Evolutionary conservation across 805 yeast genomes (phyloP), one percentile per base, ranked within the genome.

Genomic region (Candida pini): DNA sequence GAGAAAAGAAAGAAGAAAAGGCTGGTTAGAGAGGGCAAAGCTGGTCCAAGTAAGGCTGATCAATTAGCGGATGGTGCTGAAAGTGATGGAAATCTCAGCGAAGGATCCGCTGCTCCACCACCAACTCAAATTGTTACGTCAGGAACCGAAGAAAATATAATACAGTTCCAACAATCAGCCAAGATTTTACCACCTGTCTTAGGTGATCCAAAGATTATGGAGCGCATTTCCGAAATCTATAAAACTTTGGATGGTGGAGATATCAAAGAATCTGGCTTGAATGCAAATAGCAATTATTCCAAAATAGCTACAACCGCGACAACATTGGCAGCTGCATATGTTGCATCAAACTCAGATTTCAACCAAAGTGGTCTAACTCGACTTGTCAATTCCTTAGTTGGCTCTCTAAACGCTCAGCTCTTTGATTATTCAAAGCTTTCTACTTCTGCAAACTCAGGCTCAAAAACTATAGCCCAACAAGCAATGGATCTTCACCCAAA

Each of bases 1-100:
- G 72, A 67, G 31, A 72, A 68, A 42, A 67, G 95, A 18, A 75
- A 76, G 45, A 71, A 70, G 37, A 77, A 75, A 49, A 62, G 95
- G 35, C 26, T 63, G 67, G 33, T 69, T 73, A 50, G 68, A 62
- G 38, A 39, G 38, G 41, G 36, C 10, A 29, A 39, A n/a, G 42
- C 44, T 16, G 33, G 38, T 9, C 30, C 30, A 15, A 31, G 38
- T 18, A n/a, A n/a, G n/a, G n/a, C n/a, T n/a, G n/a, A n/a, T n/a
- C n/a, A n/a, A n/a, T n/a, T n/a, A n/a, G n/a, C n/a, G n/a, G n/a
- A n/a, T n/a, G 36, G 28, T 19, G 40, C 28, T 16, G 23, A 21
- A 13, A 9, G 28, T 5, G 33, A 38, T 20, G 32, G 20, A n/a
- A 47, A 43, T 22, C 34, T 22, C 12, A 34, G 30, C 18, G 18